phyloP scores from a whole-genome alignment of 2,329 filamentous ascomycete genomes.

The Elsinoe batatas region DNA sequence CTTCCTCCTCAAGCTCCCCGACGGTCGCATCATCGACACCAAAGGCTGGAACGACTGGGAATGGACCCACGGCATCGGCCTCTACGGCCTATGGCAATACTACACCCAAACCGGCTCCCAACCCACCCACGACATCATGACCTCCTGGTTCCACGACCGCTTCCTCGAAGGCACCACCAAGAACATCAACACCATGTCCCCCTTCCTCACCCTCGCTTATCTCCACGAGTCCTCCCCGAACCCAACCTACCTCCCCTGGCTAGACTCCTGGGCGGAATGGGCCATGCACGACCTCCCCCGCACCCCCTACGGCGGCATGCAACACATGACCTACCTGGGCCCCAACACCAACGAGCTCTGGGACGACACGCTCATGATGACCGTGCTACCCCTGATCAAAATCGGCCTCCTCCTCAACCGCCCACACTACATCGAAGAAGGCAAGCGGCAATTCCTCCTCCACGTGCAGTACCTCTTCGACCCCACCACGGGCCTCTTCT shows the following conservation, averaged over 20 bases:
- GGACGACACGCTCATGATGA: constrained; percentile 88
- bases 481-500: constrained; percentile 60
- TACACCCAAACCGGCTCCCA: constrained; percentile 59
- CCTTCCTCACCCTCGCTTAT: constrained; percentile 65
- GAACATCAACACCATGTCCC: constrained; percentile 66
- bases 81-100: constrained; percentile 77
- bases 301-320: constrained; percentile 62
- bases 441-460: constrained; percentile 65
- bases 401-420: constrained; percentile 61
- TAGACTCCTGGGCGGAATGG: constrained; percentile 76
- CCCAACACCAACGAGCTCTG: constrained; percentile 67
- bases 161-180: constrained; percentile 67
- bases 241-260: constrained; percentile 61
- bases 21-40: constrained; percentile 70
- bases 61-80: constrained; percentile 47
- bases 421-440: constrained; percentile 66
- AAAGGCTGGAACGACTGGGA: constrained; percentile 81
- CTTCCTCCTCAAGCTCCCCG: constrained; percentile 60
- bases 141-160: constrained; percentile 62
- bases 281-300: constrained; percentile 65
- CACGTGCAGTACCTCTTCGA: constrained; percentile 75
- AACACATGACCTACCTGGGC: constrained; percentile 64
- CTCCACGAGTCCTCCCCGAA: constrained; percentile 68
- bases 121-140: constrained; percentile 54
- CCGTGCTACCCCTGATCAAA: constrained; percentile 68